phyloP scores from a whole-genome alignment of 2,329 filamentous ascomycete species.

The Cytospora piceicola region DNA sequence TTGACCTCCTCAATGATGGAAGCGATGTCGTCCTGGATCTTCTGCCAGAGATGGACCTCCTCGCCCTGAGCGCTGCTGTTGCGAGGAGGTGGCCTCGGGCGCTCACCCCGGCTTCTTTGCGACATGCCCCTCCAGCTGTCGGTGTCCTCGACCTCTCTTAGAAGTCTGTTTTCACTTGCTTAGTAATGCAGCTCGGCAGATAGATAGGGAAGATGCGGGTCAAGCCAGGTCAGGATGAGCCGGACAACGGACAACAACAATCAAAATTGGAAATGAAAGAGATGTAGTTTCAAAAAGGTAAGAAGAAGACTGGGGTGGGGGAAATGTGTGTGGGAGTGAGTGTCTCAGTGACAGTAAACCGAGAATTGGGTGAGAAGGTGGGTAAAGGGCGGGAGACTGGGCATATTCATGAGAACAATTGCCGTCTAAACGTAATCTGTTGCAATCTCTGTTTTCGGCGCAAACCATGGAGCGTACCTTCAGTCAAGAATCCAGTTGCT shows the following conservation, averaged over 20 bases:
- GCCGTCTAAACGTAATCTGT: neutral
- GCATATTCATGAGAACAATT: neutral
- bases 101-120: conserved; percentile 18
- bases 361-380: neutral
- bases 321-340: neutral
- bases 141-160: conserved; percentile 24
- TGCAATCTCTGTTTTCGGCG: conserved; percentile 7
- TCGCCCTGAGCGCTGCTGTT: conserved; percentile 49
- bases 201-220: neutral
- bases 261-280: neutral
- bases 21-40: conserved; percentile 44
- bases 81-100: conserved; percentile 33
- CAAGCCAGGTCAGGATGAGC: neutral
- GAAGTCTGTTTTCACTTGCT: conserved; percentile 6
- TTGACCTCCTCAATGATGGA: conserved; percentile 44
- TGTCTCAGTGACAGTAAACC: neutral
- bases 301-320: neutral
- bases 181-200: neutral
- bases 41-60: conserved; percentile 47
- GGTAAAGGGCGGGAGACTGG: neutral
- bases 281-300: neutral
- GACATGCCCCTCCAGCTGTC: conserved; percentile 29
- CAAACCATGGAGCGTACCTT: conserved; percentile 30
- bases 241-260: neutral
- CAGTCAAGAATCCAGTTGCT: conserved; percentile 29